These are phyloP conservation scores for Digitaria exilis DNA, from an alignment of 202 grass and related monocot species.

Conservation along the genomic window DNA sequence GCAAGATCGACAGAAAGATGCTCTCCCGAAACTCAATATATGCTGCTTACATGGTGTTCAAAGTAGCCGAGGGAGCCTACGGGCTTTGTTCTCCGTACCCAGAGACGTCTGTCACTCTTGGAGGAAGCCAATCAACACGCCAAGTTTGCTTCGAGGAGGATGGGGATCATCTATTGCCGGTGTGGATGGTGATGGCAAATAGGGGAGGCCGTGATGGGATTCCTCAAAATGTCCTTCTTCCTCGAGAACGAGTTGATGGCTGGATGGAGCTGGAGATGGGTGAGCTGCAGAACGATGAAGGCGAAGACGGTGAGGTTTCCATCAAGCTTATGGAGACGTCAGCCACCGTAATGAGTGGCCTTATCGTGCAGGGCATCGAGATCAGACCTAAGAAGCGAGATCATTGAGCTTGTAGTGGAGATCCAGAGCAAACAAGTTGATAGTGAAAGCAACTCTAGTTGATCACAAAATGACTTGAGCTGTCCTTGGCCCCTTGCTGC, in stretches of 20 bases:
- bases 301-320: conserved; percentile 42
- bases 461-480: neutral
- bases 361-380: conserved; percentile 59
- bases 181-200: too few species aligned
- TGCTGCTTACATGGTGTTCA: conserved; percentile 53
- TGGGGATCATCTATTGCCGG: too few species aligned
- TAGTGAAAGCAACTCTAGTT: neutral
- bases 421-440: neutral
- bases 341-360: neutral
- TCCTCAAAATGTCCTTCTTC: neutral
- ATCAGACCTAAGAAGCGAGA: conserved; percentile 15
- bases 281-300: conserved; percentile 37
- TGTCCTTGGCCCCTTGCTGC: too few species aligned
- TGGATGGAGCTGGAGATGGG: conserved; percentile 85
- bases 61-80: neutral
- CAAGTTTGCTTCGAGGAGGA: conserved; percentile 25
- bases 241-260: conserved; percentile 41
- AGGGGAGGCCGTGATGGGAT: neutral
- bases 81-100: conserved; percentile 34
- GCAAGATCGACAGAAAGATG: conserved; percentile 36
- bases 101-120: conserved; percentile 39
- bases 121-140: conserved; percentile 4
- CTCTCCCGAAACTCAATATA: conserved; percentile 44
- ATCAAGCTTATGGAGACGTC: conserved; percentile 54
- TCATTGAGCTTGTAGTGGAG: too few species aligned